Conservation (phyloP, 768 basidiomycete genomes). For the Kwoniella shandongensis region DNA sequence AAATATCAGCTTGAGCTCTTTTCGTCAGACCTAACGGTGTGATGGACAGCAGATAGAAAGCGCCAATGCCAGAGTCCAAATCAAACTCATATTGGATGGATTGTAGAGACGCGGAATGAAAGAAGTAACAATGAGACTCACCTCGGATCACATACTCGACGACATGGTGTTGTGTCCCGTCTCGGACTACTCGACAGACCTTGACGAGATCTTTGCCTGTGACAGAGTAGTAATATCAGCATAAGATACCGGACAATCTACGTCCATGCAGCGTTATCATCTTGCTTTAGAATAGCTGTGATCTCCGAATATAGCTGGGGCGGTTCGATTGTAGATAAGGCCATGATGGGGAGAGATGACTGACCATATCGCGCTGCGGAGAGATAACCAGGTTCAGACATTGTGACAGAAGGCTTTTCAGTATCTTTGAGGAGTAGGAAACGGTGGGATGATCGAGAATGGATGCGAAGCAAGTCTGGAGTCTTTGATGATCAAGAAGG, state of each 20-base stretch:
- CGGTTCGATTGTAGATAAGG: not conserved
- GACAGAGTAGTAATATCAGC: conserved; percentile 4
- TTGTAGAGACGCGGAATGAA: too few relatives aligned
- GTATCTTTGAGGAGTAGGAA: too few relatives aligned
- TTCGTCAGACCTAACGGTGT: not conserved
- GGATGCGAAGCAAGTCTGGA: too few relatives aligned
- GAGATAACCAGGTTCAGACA: conserved; percentile 43
- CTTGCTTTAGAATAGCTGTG: too few relatives aligned
- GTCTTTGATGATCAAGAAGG: too few relatives aligned
- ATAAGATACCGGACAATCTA: not conserved
- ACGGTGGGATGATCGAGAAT: too few relatives aligned
- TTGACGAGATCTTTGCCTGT: conserved; percentile 82
- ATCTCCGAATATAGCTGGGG: not conserved
- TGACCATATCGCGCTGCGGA: conserved; percentile 43
- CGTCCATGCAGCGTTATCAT: not conserved
- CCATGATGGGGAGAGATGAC: not conserved
- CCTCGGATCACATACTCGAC: conserved; percentile 33
- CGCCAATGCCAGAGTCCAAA: too few relatives aligned
- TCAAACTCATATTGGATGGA: too few relatives aligned
- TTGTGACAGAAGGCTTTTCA: too few relatives aligned
- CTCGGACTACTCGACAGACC: conserved; percentile 80
- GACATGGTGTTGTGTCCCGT: conserved; percentile 43
- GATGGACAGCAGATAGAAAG: not conserved
- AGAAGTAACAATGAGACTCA: too few relatives aligned
- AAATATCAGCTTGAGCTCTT: not conserved